Conservation (phyloP, 345 rosid species). For the Acer campestre region DNA sequence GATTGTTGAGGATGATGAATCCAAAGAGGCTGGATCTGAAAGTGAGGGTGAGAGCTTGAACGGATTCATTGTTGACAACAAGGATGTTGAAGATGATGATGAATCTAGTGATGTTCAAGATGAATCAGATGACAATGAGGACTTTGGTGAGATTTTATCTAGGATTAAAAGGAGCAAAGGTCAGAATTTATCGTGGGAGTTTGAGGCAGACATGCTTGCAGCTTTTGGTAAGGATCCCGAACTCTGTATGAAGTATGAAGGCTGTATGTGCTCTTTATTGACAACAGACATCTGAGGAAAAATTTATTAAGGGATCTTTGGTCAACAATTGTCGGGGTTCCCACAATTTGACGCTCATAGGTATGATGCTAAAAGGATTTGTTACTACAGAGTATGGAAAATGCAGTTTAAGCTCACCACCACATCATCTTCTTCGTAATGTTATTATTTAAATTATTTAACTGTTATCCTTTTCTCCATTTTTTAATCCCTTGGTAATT, state of each 20-base stretch:
- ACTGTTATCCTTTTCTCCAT: no score
- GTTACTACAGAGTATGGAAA: no score
- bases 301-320: slow-evolving; percentile 35
- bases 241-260: slow-evolving; percentile 76
- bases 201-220: slow-evolving; percentile 70
- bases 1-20: slow-evolving; percentile 39
- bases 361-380: slow-evolving; percentile 26
- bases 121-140: slow-evolving; percentile 40
- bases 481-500: no score
- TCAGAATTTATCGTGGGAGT: slow-evolving; percentile 46
- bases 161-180: slow-evolving; percentile 53
- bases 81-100: slow-evolving; percentile 27
- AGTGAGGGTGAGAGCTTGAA: slow-evolving; percentile 53
- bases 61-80: slow-evolving; percentile 54
- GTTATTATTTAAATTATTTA: no score
- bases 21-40: slow-evolving; percentile 41
- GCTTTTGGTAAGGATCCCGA: slow-evolving; percentile 65
- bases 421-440: no score
- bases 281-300: slow-evolving; percentile 66
- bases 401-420: no score
- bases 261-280: slow-evolving; percentile 79
- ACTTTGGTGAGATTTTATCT: slow-evolving; percentile 42
- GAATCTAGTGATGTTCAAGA: slow-evolving; percentile 28
- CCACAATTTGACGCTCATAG: slow-evolving; percentile 65
- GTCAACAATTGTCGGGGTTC: slow-evolving; percentile 60